Conservation (phyloP, 768 basidiomycete species). For the Termitomyces sp. region DNA sequence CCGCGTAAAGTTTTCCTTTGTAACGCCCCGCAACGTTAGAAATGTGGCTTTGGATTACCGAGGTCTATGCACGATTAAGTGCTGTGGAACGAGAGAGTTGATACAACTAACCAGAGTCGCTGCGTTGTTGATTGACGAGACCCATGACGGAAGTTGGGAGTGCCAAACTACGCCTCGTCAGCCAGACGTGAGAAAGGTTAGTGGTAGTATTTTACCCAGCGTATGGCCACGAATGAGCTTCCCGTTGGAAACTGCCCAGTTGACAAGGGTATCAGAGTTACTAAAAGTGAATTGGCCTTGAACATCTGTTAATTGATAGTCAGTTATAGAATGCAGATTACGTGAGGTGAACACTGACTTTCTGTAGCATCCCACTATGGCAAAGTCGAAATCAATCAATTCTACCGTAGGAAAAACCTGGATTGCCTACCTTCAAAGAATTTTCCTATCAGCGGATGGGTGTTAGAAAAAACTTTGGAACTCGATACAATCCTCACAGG, state of each 20-base stretch:
- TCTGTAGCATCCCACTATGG: constrained; percentile 33
- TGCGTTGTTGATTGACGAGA: constrained; percentile 29
- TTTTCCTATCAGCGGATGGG: constrained; percentile 21
- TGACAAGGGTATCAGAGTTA: constrained; percentile 31
- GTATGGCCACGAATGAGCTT: constrained; percentile 38
- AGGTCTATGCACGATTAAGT: constrained; percentile 20
- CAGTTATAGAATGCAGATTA: background rate
- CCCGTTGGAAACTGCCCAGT: constrained; percentile 33
- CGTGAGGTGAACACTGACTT: constrained; percentile 8
- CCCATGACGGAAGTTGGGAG: constrained; percentile 39
- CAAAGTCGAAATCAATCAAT: background rate
- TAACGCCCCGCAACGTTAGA: constrained; percentile 38
- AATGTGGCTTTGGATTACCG: constrained; percentile 43
- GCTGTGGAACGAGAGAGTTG: background rate
- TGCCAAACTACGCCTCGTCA: constrained; percentile 19
- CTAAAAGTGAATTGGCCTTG: constrained; percentile 25
- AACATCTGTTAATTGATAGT: constrained; percentile 11
- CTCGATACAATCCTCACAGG: constrained; percentile 17
- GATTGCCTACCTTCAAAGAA: constrained; percentile 29
- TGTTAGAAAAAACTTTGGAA: background rate
- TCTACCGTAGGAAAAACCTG: background rate
- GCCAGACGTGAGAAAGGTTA: background rate
- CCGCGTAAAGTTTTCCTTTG: constrained; percentile 39
- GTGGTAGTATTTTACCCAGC: constrained; percentile 18
- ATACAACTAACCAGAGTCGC: constrained; percentile 26